Evolutionary conservation across 257 asterid species (phyloP).

Genomic region (Anisodus acutangulus): DNA sequence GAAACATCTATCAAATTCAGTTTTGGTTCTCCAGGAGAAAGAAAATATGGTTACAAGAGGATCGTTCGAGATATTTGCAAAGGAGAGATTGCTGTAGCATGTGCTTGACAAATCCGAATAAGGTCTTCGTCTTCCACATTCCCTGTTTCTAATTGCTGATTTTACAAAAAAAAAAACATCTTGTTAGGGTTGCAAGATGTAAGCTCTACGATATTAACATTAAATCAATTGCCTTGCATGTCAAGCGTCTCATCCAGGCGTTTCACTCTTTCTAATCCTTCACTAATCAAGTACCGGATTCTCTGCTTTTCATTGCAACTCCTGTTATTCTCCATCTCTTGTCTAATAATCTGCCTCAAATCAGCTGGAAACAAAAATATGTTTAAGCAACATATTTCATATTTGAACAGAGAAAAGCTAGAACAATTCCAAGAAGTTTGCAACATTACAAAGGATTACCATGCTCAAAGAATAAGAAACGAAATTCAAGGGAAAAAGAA

Average conservation of each 20-base stretch:
- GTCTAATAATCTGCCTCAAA: conserved; percentile 67
- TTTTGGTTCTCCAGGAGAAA: not conserved
- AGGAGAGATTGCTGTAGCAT: not conserved
- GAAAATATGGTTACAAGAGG: not conserved
- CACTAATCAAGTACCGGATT: conserved; percentile 78
- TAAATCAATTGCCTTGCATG: conserved; percentile 75
- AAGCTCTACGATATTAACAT: not conserved
- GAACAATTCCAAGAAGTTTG: not conserved
- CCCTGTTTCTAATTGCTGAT: too few relatives aligned
- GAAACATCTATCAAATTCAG: not conserved
- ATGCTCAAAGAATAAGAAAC: not conserved
- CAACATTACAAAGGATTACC: not conserved
- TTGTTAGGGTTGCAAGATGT: not conserved
- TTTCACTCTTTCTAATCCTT: conserved; percentile 82
- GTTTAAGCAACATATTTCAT: not conserved
- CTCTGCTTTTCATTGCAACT: conserved; percentile 74
- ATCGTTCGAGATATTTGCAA: not conserved
- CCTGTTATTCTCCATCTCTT: conserved; percentile 80
- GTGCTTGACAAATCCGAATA: too few relatives aligned
- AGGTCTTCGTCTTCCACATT: not conserved
- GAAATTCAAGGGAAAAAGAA: not conserved
- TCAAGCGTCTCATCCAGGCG: conserved; percentile 83
- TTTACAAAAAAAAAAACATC: too few relatives aligned
- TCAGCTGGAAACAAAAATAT: conserved; percentile 55
- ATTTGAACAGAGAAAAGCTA: not conserved